These are phyloP conservation scores for Aspergillus neotritici DNA, from an alignment of 2,329 filamentous ascomycete genomes.

Conservation along the genomic window DNA sequence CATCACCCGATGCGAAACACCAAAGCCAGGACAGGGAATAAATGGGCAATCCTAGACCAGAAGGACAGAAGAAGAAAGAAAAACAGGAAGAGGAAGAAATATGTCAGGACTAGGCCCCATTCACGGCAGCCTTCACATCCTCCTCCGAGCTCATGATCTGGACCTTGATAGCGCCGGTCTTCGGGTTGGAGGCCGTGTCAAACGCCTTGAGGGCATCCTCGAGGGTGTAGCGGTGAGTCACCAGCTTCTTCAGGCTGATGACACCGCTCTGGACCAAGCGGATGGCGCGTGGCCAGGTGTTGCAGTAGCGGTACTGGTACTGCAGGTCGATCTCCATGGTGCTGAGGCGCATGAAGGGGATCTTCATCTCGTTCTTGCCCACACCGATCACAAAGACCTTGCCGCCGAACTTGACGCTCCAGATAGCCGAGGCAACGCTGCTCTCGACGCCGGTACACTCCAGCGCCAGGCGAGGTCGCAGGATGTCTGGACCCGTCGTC, in stretches of 20 bases:
- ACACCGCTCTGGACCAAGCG: conserved; percentile 78
- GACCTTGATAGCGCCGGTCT: conserved; percentile 95
- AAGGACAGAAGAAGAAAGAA: neutral
- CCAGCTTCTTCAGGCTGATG: conserved; percentile 71
- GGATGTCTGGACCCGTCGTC: conserved; percentile 43
- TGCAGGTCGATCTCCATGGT: conserved; percentile 90
- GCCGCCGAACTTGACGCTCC: conserved; percentile 87
- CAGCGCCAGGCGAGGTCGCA: conserved; percentile 75
- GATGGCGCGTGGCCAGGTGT: conserved; percentile 94
- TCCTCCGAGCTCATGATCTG: conserved; percentile 61
- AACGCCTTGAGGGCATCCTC: conserved; percentile 89
- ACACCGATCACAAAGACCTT: conserved; percentile 97
- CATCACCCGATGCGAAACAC: conserved; percentile 12
- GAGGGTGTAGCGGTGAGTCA: conserved; percentile 79
- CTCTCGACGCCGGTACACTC: conserved; percentile 95
- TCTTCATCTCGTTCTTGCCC: conserved; percentile 88
- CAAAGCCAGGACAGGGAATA: conserved; percentile 4
- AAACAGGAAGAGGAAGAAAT: neutral
- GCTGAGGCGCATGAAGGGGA: conserved; percentile 90
- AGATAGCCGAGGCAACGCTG: conserved; percentile 79
- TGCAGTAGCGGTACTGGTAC: conserved; percentile 94
- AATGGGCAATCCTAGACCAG: neutral
- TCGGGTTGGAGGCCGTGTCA: conserved; percentile 77
- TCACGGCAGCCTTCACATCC: conserved; percentile 32
- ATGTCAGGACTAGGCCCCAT: conserved; percentile 24